Evolutionary conservation across 2,329 filamentous ascomycete genomes (phyloP), one percentile per base, ranked within the genome.

Genomic region (Talaromyces islandicus): DNA sequence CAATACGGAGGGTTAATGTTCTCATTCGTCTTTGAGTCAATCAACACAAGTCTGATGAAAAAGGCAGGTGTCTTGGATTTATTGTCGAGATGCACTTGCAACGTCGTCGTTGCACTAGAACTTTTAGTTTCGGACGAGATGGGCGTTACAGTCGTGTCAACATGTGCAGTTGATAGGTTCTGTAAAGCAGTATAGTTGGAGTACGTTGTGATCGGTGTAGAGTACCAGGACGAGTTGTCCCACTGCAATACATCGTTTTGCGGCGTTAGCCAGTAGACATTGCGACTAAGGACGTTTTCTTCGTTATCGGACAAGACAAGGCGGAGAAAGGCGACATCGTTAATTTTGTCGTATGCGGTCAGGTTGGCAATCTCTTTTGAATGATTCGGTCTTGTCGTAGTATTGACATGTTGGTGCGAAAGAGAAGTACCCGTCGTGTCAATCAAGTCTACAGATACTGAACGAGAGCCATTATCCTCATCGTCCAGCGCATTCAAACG

Each of bases 231-330:
- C 3, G 84, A 85, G 1, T 78, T 73, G 0, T 76, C 71, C 84
- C 85, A 88, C 62, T 83, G 75, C 5, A 88, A 68, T 0, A 67
- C 69, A 64, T 88, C 85, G 0, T 74, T 60, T 0, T 71, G 69
- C 0, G 71, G 68, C 1, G 80, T 66, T 0, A 87, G 64, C 84
- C 85, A 87, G 73, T 88, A 88, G 0, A 85, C 81, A 63, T 85
- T 87, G 1, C 83, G 76, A 62, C 81, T 85, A 2, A 87, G 64
- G 0, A 73, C 64, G 0, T 61, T 64, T 1, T 58, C 56, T 0
- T 62, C 60, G 30, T 80, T 73, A 0, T 66, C 67, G 0, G 59
- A 60, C 17, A 87, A 75, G 0, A 77, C 63, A 0, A 88, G 73
- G 1, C 80, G 78, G 3, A 87, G 66, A 38, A 87, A 81, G 0